Evolutionary conservation across 768 basidiomycete genomes (phyloP).

Genomic region (Kwoniella shandongensis): DNA sequence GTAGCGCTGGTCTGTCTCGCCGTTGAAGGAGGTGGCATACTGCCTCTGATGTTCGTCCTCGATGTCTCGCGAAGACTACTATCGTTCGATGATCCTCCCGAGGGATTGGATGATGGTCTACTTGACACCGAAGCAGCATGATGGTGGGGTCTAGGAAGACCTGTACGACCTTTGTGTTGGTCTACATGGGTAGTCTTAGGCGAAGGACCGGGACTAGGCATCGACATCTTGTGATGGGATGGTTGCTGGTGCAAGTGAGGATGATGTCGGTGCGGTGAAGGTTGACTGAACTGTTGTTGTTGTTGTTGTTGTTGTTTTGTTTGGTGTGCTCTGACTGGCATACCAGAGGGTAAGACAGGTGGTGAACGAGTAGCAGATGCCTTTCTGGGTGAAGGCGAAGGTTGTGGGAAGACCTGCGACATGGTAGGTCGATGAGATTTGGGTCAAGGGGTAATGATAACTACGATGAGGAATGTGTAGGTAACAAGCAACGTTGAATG

Average conservation of each 20-base stretch:
- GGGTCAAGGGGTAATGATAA: neutral
- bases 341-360: slow-evolving; percentile 22
- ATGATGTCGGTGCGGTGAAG: neutral
- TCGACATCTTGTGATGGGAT: slow-evolving; percentile 18
- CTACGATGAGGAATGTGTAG: neutral
- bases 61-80: slow-evolving; percentile 14
- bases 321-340: slow-evolving; percentile 19
- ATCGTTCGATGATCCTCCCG: slow-evolving; percentile 7
- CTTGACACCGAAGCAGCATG: slow-evolving; percentile 9
- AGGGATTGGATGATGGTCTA: slow-evolving; percentile 11
- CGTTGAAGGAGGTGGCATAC: slow-evolving; percentile 11
- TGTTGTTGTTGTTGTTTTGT: slow-evolving; percentile 11
- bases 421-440: neutral
- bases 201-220: slow-evolving; percentile 13
- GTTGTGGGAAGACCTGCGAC: slow-evolving; percentile 2
- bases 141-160: slow-evolving; percentile 4
- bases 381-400: neutral
- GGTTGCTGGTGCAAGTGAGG: slow-evolving; percentile 2
- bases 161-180: neutral
- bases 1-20: slow-evolving; percentile 26
- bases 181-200: neutral
- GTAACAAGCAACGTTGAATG: slow-evolving; percentile 17
- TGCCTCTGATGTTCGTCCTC: slow-evolving; percentile 12
- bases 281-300: slow-evolving; percentile 4
- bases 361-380: slow-evolving; percentile 12